Base-by-base conservation (phyloP, 495 filamentous ascomycete genomes). In the Neurospora discreta region DNA sequence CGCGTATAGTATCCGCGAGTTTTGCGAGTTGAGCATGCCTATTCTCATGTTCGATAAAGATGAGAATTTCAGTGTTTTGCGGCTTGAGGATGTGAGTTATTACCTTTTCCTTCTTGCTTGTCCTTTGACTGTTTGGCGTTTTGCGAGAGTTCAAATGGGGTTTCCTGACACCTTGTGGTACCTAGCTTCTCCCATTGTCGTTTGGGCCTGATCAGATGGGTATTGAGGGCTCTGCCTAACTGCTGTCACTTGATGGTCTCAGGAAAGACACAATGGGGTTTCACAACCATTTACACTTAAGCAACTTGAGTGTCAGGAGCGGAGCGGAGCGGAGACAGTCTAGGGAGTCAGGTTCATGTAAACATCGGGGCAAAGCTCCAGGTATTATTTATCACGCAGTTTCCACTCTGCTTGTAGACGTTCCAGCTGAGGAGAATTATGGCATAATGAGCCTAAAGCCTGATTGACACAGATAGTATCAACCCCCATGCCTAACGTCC, bases 31-130 rank as follows among this genome's bases (percentile, higher is more conserved):
- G 18, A 82, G 83, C 0, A 88, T 87, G 68, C 95, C 93, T 0
- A 86, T 98, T n/a, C 90, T 97, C 76, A 95, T 99, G 95, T 94
- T 93, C 79, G 93, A 94, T 77, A 89, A 86, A 70, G 84, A 92
- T 58, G 90, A 88, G 5, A 84, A 88, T 38, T 92, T 86, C 73
- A 84, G 85, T 10, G 86, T 94, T n/a, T 88, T 86, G 84, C 93
- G 87, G 46, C 84, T 98, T 73, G 89, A 87, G 69, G 87, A 93
- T 86, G 91, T 92, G 82, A 74, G 84, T 80, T 38, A 73, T 80
- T 39, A 73, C 15, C 69, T 39, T 68, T 68, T n/a, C 77, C 60
- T 71, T 9, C 42, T 44, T 44, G 41, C 41, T 2, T 82, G 3
- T 75, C 77, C 67, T 74, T 40, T 42, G 26, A 42, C 44, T 11